Evolutionary conservation across 2,329 filamentous ascomycete genomes (phyloP).

Genomic region (Cryphonectria carpinicola): DNA sequence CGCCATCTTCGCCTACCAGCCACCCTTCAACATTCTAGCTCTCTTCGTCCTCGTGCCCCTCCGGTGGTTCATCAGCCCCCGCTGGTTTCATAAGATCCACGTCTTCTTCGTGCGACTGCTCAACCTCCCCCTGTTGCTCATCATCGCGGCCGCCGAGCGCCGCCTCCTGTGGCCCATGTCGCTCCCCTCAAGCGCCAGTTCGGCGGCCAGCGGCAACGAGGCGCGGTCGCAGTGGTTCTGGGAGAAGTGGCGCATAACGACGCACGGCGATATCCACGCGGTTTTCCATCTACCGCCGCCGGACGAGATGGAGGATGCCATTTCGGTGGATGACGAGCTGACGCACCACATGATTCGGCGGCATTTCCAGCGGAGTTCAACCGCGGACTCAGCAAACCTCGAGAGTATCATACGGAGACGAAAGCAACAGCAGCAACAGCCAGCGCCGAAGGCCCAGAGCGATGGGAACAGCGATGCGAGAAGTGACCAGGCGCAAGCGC

Average conservation of each 20-base stretch:
- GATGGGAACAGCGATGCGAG: constrained; percentile 1
- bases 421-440: constrained; percentile 18
- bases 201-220: constrained; percentile 2
- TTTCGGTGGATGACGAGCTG: constrained; percentile 62
- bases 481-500: constrained; percentile 18
- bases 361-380: constrained; percentile 55
- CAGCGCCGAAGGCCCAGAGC: not conserved
- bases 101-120: constrained; percentile 74
- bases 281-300: constrained; percentile 76
- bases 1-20: constrained; percentile 80
- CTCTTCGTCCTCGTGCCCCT: constrained; percentile 75
- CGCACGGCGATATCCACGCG: constrained; percentile 71
- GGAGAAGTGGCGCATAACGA: constrained; percentile 70
- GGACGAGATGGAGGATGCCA: constrained; percentile 59
- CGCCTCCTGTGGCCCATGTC: constrained; percentile 62
- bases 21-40: constrained; percentile 82
- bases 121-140: constrained; percentile 74
- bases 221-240: constrained; percentile 57
- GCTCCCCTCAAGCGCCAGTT: constrained; percentile 26
- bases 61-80: constrained; percentile 75
- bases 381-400: constrained; percentile 38
- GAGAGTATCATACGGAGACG: constrained; percentile 23
- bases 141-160: constrained; percentile 74
- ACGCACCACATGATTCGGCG: constrained; percentile 61
- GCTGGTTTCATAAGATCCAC: constrained; percentile 91